phyloP scores from a whole-genome alignment of 2,329 filamentous ascomycete species.

The Fusarium illudens region DNA sequence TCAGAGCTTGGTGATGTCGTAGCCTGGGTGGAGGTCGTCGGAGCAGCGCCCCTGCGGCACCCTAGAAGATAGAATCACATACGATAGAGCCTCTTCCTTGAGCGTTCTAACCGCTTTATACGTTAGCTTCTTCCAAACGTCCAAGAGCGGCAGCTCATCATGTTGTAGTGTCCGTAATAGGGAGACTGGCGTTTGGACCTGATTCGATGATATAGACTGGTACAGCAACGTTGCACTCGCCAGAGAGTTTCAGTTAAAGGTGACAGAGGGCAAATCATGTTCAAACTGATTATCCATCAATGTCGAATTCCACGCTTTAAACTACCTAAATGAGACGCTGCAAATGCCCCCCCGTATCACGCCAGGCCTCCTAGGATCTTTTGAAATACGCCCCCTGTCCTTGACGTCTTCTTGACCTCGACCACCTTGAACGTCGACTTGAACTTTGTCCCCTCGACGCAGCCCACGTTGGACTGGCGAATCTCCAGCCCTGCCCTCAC shows the following conservation, averaged over 20 bases:
- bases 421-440: conserved; percentile 14
- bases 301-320: background rate
- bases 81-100: background rate
- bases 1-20: background rate
- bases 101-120: background rate
- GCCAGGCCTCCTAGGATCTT: conserved; percentile 12
- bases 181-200: background rate
- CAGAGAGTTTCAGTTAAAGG: background rate
- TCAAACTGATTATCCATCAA: background rate
- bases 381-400: conserved; percentile 2
- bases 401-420: background rate
- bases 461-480: conserved; percentile 33
- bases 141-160: background rate
- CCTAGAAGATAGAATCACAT: background rate
- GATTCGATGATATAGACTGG: background rate
- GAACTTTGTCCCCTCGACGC: conserved; percentile 23
- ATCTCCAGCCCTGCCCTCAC: conserved; percentile 31
- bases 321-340: background rate
- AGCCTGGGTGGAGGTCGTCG: background rate
- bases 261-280: background rate
- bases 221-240: background rate
- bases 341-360: background rate
- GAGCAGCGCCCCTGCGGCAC: background rate
- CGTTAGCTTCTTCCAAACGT: no score
- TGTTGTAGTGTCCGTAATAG: background rate